Percentiles rank a stretch among this genome's conserved stretches.
phyloP scores from a whole-genome alignment of 495 filamentous ascomycete genomes.

The Penicillium diatomitis region DNA sequence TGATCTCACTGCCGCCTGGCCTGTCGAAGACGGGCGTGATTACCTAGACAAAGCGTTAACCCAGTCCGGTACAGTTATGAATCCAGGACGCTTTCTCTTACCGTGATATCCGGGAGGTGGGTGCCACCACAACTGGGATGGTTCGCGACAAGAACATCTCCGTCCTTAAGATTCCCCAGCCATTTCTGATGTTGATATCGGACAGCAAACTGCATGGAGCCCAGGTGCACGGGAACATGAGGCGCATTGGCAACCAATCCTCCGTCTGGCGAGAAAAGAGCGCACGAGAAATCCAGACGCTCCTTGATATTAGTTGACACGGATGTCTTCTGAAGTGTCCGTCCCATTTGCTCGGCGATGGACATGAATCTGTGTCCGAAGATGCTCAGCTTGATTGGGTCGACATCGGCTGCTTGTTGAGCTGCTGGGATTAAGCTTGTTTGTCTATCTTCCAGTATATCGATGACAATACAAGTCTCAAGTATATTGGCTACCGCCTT shows the following conservation, averaged over 20 bases:
- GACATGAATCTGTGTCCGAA: conserved; percentile 98
- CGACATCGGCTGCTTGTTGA: conserved; percentile 49
- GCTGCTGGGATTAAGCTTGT: not conserved
- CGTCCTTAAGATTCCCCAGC: conserved; percentile 74
- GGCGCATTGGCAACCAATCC: conserved; percentile 92
- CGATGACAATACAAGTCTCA: conserved; percentile 41
- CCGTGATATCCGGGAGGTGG: conserved; percentile 86
- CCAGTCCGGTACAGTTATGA: too few relatives aligned
- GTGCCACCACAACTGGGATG: conserved; percentile 91
- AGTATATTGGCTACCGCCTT: conserved; percentile 46
- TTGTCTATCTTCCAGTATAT: conserved; percentile 34
- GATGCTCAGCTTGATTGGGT: conserved; percentile 90
- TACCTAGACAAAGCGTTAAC: conserved; percentile 24
- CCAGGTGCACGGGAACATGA: conserved; percentile 87
- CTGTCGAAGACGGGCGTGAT: conserved; percentile 73
- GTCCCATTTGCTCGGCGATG: conserved; percentile 96
- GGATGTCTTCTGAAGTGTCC: conserved; percentile 91
- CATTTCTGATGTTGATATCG: conserved; percentile 89
- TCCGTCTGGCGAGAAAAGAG: conserved; percentile 84
- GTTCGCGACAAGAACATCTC: conserved; percentile 92
- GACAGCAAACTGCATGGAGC: conserved; percentile 92
- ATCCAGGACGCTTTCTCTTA: conserved; percentile 23
- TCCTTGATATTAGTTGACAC: conserved; percentile 99
- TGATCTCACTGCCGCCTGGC: conserved; percentile 65
- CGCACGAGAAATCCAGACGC: conserved; percentile 92